Evolutionary conservation across 805 yeast genomes (phyloP).

Genomic region (Candida taoyuanica): DNA sequence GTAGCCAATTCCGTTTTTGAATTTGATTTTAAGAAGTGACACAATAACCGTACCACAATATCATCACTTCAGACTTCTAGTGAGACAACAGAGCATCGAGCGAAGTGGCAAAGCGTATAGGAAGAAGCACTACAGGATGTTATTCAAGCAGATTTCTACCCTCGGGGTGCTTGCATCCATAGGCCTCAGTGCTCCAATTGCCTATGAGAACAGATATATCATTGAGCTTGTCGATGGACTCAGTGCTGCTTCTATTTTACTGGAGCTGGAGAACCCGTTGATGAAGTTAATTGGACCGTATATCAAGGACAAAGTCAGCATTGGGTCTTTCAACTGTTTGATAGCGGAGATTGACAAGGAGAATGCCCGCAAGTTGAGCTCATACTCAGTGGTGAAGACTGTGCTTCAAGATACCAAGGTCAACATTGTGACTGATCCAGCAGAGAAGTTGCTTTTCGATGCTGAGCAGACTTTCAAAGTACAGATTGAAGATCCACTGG

Average conservation of each 20-base stretch:
- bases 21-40: no score
- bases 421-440: not conserved
- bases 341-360: constrained; percentile 6
- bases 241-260: constrained; percentile 6
- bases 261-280: constrained; percentile 2
- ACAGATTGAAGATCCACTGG: constrained; percentile 8
- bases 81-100: no score
- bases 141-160: no score
- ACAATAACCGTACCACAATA: no score
- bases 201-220: constrained; percentile 1
- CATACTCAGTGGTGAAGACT: constrained; percentile 2
- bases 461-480: constrained; percentile 3
- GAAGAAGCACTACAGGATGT: no score
- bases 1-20: no score
- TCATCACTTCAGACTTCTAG: no score
- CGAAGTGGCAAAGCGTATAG: no score
- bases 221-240: constrained; percentile 9
- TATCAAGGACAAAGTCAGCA: constrained; percentile 5
- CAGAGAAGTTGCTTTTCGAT: not conserved
- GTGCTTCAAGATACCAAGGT: constrained; percentile 4
- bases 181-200: not conserved
- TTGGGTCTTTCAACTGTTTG: constrained; percentile 13
- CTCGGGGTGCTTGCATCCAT: not conserved
- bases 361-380: not conserved
- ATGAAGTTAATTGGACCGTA: constrained; percentile 5